Evolutionary conservation across 306 rosid species (phyloP).

Genomic region (Leucaena leucocephala): DNA sequence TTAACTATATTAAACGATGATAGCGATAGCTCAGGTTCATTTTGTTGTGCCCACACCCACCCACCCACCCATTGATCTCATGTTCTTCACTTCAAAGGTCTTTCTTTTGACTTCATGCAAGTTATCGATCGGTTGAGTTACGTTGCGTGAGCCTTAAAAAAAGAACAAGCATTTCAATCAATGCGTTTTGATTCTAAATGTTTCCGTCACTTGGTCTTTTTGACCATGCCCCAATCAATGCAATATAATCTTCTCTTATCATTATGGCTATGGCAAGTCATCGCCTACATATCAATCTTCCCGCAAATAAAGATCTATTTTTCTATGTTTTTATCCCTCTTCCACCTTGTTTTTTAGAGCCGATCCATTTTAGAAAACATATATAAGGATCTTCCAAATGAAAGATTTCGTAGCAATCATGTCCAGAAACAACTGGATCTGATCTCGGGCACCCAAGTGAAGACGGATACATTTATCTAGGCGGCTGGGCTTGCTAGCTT

Average conservation of each 20-base stretch:
- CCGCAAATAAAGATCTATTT: background rate
- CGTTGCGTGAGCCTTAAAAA: slow-evolving; percentile 25
- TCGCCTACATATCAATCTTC: slow-evolving; percentile 12
- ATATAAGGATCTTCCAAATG: background rate
- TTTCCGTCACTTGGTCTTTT: slow-evolving; percentile 22
- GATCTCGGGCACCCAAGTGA: background rate
- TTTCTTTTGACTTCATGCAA: background rate
- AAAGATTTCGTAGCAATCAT: no score
- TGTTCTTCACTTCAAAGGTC: background rate
- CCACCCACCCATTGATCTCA: background rate
- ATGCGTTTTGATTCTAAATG: slow-evolving; percentile 19
- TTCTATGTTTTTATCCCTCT: background rate
- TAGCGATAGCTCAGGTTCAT: background rate
- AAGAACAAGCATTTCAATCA: background rate
- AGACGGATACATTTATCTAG: background rate
- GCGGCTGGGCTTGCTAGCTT: background rate
- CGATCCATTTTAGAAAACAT: background rate
- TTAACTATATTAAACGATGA: no score
- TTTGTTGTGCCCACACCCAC: slow-evolving; percentile 41
- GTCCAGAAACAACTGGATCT: background rate
- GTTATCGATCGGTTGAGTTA: background rate
- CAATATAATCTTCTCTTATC: slow-evolving; percentile 31
- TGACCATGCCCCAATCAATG: slow-evolving; percentile 25
- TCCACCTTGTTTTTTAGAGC: background rate
- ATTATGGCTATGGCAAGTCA: slow-evolving; percentile 28